Evolutionary conservation across 345 rosid species (phyloP).

Genomic region (Garcia nutans): DNA sequence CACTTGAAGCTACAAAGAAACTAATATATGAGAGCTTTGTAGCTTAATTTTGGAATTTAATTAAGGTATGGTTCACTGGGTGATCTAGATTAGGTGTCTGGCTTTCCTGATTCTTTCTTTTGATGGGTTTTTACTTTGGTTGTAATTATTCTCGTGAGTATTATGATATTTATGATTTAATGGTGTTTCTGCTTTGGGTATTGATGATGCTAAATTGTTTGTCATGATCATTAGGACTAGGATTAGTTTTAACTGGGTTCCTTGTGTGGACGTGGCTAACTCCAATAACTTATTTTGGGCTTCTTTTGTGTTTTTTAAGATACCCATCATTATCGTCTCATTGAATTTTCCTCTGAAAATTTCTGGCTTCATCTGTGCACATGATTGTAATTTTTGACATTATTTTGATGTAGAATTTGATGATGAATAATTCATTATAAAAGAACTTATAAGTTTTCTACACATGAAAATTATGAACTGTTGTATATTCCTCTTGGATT

Average conservation of each 20-base stretch:
- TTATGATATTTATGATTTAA: background rate
- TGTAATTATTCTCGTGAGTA: background rate
- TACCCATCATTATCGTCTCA: too few relatives aligned
- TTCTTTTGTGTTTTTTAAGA: too few relatives aligned
- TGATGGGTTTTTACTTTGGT: constrained; percentile 4
- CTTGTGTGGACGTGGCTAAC: background rate
- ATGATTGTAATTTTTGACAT: background rate
- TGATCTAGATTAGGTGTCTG: background rate
- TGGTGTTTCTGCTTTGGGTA: background rate
- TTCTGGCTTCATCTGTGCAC: too few relatives aligned
- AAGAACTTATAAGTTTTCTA: background rate
- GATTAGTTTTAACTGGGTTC: background rate
- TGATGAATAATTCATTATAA: background rate
- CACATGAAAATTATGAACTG: background rate
- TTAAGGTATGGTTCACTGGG: background rate
- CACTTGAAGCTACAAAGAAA: background rate
- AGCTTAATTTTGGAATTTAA: constrained; percentile 10
- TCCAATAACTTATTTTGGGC: background rate
- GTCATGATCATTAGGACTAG: background rate
- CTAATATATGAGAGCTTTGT: background rate
- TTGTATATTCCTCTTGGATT: background rate
- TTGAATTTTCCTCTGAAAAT: background rate
- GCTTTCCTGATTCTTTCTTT: background rate
- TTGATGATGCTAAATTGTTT: background rate
- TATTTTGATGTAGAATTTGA: background rate